These are phyloP conservation scores for Xylariaceae sp. DNA, from an alignment of 2,329 filamentous ascomycete species.

Conservation along the genomic window DNA sequence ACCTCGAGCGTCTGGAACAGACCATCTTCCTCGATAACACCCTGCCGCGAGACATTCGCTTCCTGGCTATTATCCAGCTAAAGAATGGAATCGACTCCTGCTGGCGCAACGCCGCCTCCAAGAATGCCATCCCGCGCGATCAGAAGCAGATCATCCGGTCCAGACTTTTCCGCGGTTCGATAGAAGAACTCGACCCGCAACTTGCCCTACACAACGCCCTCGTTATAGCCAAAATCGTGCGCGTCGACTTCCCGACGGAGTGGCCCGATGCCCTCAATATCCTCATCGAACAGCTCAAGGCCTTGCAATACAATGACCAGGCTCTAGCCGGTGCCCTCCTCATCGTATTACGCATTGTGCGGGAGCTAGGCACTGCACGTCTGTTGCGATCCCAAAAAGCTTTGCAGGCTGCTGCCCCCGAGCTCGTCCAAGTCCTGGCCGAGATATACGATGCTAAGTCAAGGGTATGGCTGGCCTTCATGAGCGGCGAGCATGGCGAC, in stretches of 20 bases:
- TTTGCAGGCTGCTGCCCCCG: constrained; percentile 72
- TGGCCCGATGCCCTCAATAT: constrained; percentile 64
- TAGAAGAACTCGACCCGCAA: constrained; percentile 68
- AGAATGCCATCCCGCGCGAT: constrained; percentile 63
- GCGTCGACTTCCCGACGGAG: constrained; percentile 82
- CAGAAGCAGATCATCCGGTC: constrained; percentile 75
- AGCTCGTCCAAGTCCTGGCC: constrained; percentile 74
- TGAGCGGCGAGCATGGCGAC: constrained; percentile 53
- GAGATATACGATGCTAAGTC: constrained; percentile 74
- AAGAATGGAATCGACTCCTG: constrained; percentile 96
- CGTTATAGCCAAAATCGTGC: constrained; percentile 78
- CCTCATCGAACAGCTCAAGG: constrained; percentile 61
- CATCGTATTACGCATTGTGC: constrained; percentile 78
- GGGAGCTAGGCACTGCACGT: constrained; percentile 79
- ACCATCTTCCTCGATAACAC: constrained; percentile 75
- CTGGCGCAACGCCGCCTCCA: constrained; percentile 64
- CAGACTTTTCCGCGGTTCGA: constrained; percentile 67
- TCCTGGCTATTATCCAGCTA: constrained; percentile 86
- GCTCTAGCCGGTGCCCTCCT: constrained; percentile 67
- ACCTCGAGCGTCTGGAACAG: constrained; percentile 37
- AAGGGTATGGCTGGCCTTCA: constrained; percentile 58
- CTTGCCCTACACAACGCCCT: constrained; percentile 85
- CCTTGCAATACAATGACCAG: constrained; percentile 52
- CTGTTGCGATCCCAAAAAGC: constrained; percentile 69
- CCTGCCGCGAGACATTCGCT: constrained; percentile 71